These are phyloP conservation scores for Coemansia sp. DNA, from an alignment of 192 early-diverging fungal species.

Conservation along the genomic window DNA sequence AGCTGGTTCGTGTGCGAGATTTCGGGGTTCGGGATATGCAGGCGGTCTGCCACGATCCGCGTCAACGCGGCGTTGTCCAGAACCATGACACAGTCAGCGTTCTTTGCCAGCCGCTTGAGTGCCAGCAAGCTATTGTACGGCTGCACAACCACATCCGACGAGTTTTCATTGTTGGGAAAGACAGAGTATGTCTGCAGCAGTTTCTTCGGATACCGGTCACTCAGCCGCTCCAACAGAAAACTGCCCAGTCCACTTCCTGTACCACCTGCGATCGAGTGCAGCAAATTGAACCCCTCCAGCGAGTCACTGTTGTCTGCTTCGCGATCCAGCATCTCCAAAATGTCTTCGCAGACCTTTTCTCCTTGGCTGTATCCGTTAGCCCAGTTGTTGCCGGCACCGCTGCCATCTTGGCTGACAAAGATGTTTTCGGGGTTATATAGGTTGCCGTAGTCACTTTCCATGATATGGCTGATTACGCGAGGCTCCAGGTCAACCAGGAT, in stretches of 20 bases:
- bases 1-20: slow-evolving; percentile 97
- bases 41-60: slow-evolving; percentile 86
- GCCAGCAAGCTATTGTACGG: slow-evolving; percentile 97
- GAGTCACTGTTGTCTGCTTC: slow-evolving; percentile 96
- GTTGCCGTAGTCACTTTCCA: slow-evolving; percentile 61
- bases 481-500: slow-evolving; percentile 96
- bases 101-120: slow-evolving; percentile 85
- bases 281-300: slow-evolving; percentile 98
- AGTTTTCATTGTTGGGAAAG: slow-evolving; percentile 66
- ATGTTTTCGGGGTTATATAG: slow-evolving; percentile 98
- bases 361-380: slow-evolving; percentile 99
- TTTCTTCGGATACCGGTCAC: slow-evolving; percentile 97
- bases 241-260: slow-evolving; percentile 97
- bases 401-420: slow-evolving; percentile 93
- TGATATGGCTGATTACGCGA: slow-evolving; percentile 87
- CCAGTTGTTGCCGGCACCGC: slow-evolving; percentile 99
- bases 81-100: slow-evolving; percentile 96
- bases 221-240: slow-evolving; percentile 72
- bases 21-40: slow-evolving; percentile 93
- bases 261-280: slow-evolving; percentile 96
- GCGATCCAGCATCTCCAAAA: slow-evolving; percentile 93
- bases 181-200: slow-evolving; percentile 79
- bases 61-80: slow-evolving; percentile 94
- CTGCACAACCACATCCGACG: slow-evolving; percentile 98
- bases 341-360: slow-evolving; percentile 93